phyloP scores from a whole-genome alignment of 768 basidiomycete genomes.

The Mycena polygramma region DNA sequence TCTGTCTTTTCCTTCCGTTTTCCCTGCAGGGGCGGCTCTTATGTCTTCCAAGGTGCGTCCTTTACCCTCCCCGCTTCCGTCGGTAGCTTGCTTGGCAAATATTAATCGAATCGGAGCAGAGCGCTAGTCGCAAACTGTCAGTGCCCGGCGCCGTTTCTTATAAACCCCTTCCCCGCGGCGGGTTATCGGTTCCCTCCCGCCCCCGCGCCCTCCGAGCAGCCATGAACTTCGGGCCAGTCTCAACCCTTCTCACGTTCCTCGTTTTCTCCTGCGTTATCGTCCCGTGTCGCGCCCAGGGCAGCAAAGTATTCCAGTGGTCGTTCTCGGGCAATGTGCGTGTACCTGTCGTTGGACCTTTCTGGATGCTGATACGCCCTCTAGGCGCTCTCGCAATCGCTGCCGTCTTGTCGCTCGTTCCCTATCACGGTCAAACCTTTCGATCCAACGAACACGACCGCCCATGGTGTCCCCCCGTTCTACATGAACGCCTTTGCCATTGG shows the following conservation, averaged over 20 bases:
- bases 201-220: slow-evolving; percentile 28
- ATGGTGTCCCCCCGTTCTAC: slow-evolving; percentile 50
- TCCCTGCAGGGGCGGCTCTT: slow-evolving; percentile 35
- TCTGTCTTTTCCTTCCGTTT: slow-evolving; percentile 33
- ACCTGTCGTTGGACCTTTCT: neutral
- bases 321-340: slow-evolving; percentile 26
- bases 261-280: slow-evolving; percentile 26
- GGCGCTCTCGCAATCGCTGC: slow-evolving; percentile 34
- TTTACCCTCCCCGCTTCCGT: neutral
- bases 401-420: slow-evolving; percentile 41
- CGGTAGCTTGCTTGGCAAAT: neutral
- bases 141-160: slow-evolving; percentile 38
- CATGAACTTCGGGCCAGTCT: slow-evolving; percentile 30
- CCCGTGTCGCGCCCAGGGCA: slow-evolving; percentile 27
- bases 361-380: slow-evolving; percentile 3
- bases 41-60: slow-evolving; percentile 34
- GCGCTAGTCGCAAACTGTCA: slow-evolving; percentile 39
- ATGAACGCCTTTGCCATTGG: slow-evolving; percentile 52
- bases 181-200: slow-evolving; percentile 24
- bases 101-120: slow-evolving; percentile 21
- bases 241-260: slow-evolving; percentile 34
- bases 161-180: slow-evolving; percentile 26
- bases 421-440: slow-evolving; percentile 43
- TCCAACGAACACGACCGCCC: slow-evolving; percentile 31
- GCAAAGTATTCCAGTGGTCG: slow-evolving; percentile 36